Evolutionary conservation across 805 yeast genomes (phyloP), one percentile per base, ranked within the genome.

Genomic region (Candida ascalaphidarum): DNA sequence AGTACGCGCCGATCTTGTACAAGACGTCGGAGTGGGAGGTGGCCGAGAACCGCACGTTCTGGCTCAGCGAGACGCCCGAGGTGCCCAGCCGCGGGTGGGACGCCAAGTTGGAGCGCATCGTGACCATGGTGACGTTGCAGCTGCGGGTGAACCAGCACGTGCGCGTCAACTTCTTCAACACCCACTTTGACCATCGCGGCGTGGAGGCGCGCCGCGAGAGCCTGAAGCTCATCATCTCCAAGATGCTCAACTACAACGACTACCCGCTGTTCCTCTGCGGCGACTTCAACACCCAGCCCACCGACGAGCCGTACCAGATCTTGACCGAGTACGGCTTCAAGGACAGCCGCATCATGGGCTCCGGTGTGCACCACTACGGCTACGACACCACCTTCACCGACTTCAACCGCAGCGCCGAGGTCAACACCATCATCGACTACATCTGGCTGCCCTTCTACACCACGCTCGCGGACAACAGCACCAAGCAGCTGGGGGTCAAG

Each of bases 311-410:
- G 1, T 61, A 61, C 34, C 40, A 39, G 21, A 55, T 67, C 2
- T 50, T 71, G 21, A 39, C 54, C 4, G 32, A 42, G 9, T 43
- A 55, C 9, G 65, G 63, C 3, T 50, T 56, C 32, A 48, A 52
- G 27, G 74, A 68, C 37, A 54, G 65, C 28, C 36, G 66, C 3
- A 35, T 47, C 8, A 40, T 53, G 27, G 48, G 46, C 10, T 48
- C 48, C 22, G 23, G 40, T 2, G 29, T 36, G 3, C 46, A 38
- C 26, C 35, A 36, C 17, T 73, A 71, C 37, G 77, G 77, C 0
- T 58, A 55, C 32, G 36, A 36, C 13, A 35, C 52, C 14, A 71
- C 77, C 0, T 70, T 58, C 35, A 68, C 77, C 1, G 77, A 77
- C 3, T 73, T 71, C 37, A 55, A 56, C 33, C 44, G 39, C 11